Evolutionary conservation across 1,139 yeast genomes (phyloP), one percentile per base, ranked within the genome.

Genomic region (Candida anutae): DNA sequence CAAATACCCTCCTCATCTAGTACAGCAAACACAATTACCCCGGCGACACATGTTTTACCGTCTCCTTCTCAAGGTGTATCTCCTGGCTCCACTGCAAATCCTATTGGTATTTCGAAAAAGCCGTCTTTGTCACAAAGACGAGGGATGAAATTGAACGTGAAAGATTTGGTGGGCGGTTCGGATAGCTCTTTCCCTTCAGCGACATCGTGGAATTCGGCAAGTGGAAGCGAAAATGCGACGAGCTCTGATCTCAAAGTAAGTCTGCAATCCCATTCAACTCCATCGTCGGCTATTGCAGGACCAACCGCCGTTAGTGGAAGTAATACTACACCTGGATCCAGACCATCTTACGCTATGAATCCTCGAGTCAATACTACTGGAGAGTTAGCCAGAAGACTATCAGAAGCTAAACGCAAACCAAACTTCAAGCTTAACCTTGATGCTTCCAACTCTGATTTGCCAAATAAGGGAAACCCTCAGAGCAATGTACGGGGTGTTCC

Each of bases 61-160:
- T n/a, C n/a, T n/a, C n/a, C n/a, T n/a, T n/a, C n/a, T n/a, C n/a
- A n/a, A n/a, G n/a, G n/a, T n/a, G n/a, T n/a, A n/a, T n/a, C n/a
- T n/a, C n/a, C n/a, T n/a, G n/a, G n/a, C n/a, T n/a, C n/a, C n/a
- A n/a, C n/a, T n/a, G n/a, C n/a, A n/a, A n/a, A n/a, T n/a, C 31
- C 34, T 25, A 60, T 50, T 6, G 30, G 53, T 5, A 28, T 44
- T 11, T 56, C 55, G 30, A 59, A 58, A 29, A 70, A 65, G 38
- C 65, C 71, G 2, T 67, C 80, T 1, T 52, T 75, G 21, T 71
- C 80, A 2, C 77, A 73, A 49, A 61, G 81, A 49, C 54, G 81
- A n/a, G 80, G 77, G 2, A 58, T 71, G 70, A 69, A 68, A 33
- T 42, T 71, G 27, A 61, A 66, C 38, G 54, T 69, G 34, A 43